Conservation (phyloP, 805 yeast species). For the Starmerella bombi region DNA sequence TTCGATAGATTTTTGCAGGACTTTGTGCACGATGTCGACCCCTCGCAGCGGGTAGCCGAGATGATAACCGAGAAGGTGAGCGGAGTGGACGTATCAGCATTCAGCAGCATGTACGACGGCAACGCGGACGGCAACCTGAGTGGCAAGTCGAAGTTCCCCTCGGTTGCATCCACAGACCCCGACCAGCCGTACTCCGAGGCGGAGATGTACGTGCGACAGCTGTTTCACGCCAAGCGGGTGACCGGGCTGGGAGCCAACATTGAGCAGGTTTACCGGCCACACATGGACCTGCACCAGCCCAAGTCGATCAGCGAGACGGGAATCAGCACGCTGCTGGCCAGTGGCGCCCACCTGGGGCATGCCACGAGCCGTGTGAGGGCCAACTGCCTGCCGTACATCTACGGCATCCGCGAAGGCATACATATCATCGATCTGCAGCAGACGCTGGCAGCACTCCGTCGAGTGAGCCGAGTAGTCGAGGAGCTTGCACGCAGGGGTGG, state of each 20-base stretch:
- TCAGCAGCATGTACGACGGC: conserved; percentile 3
- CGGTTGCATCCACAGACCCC: conserved; percentile 45
- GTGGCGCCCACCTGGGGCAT: conserved; percentile 93
- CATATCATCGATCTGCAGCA: conserved; percentile 83
- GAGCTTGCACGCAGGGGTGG: conserved; percentile 81
- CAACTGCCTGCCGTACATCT: conserved; percentile 70
- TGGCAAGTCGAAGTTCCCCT: conserved; percentile 37
- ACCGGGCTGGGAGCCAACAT: conserved; percentile 54
- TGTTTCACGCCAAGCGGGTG: conserved; percentile 42
- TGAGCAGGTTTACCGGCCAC: conserved; percentile 55
- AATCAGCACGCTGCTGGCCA: conserved; percentile 61
- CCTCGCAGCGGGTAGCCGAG: conserved; percentile 19
- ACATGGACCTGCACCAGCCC: conserved; percentile 51
- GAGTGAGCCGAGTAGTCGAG: conserved; percentile 75
- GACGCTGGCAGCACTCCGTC: conserved; percentile 58
- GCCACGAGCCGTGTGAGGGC: conserved; percentile 58
- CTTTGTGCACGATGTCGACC: conserved; percentile 23
- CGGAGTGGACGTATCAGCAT: conserved; percentile 6
- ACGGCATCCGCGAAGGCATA: conserved; percentile 81
- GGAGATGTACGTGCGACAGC: conserved; percentile 64
- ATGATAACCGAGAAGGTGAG: conserved; percentile 9
- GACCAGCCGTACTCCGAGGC: conserved; percentile 60
- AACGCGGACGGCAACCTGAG: conserved; percentile 13
- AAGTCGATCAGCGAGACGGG: conserved; percentile 41
- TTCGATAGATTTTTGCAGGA: conserved; percentile 23